Conservation (phyloP, 495 filamentous ascomycete species). For the Penicillium desertorum region DNA sequence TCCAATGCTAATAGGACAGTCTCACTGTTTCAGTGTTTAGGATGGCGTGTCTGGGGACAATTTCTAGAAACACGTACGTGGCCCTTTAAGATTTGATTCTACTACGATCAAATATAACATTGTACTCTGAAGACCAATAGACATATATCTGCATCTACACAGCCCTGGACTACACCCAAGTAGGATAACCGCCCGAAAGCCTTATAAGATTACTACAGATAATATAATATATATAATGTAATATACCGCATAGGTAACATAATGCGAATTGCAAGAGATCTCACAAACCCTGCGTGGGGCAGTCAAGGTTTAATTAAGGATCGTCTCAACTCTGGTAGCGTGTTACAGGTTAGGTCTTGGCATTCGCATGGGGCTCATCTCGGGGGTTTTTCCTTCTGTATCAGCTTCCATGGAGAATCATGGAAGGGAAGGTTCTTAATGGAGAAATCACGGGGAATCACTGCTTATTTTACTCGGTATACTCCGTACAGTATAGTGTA, state of each 20-base stretch:
- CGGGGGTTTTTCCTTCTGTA: constrained; percentile 26
- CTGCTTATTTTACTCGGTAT: not conserved
- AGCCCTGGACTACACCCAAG: constrained; percentile 22
- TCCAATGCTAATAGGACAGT: constrained; percentile 14
- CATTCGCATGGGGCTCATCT: constrained; percentile 26
- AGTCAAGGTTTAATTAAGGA: constrained; percentile 50
- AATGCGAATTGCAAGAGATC: constrained; percentile 17
- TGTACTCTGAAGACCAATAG: constrained; percentile 1
- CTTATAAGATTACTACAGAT: not conserved
- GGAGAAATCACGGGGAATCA: constrained; percentile 1
- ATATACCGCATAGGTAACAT: not conserved
- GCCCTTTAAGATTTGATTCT: constrained; percentile 1
- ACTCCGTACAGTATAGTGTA: not conserved
- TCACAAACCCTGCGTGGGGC: constrained; percentile 35
- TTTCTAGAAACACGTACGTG: constrained; percentile 5
- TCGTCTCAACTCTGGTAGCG: constrained; percentile 39
- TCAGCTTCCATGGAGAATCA: constrained; percentile 4
- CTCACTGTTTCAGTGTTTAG: constrained; percentile 9
- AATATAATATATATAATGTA: not conserved
- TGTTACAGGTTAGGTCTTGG: constrained; percentile 37
- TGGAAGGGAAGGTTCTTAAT: not conserved
- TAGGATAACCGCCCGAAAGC: constrained; percentile 19
- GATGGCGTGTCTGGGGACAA: not conserved
- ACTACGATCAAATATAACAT: not conserved
- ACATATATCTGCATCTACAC: constrained; percentile 9